These are phyloP conservation scores for Hypoxylon crocopeplum DNA, from an alignment of 495 filamentous ascomycete species.

Conservation along the genomic window DNA sequence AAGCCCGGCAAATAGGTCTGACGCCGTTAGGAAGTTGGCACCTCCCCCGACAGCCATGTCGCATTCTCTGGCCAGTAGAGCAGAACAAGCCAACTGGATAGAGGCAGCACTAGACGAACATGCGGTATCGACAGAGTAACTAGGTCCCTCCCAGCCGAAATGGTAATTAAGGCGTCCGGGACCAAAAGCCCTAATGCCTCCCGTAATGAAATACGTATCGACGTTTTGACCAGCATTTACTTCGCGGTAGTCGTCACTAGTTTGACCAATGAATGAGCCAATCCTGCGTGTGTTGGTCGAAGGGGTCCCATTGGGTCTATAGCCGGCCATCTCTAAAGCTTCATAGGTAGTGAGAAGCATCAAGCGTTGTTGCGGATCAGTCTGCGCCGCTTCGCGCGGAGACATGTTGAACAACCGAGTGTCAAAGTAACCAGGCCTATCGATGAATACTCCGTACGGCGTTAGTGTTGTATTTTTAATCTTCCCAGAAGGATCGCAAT, in stretches of 20 bases:
- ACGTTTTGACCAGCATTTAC: conserved; percentile 77
- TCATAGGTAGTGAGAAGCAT: conserved; percentile 47
- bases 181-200: conserved; percentile 75
- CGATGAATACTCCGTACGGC: conserved; percentile 59
- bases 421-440: conserved; percentile 69
- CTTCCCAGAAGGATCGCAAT: too few relatives aligned
- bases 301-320: conserved; percentile 57
- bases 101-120: conserved; percentile 48
- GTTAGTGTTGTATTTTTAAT: too few relatives aligned
- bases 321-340: conserved; percentile 52
- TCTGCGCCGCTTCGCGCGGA: conserved; percentile 49
- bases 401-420: conserved; percentile 54
- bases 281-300: conserved; percentile 57
- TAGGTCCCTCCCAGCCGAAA: conserved; percentile 47
- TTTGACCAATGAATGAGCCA: conserved; percentile 82
- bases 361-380: conserved; percentile 52
- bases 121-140: conserved; percentile 51
- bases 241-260: conserved; percentile 81
- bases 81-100: conserved; percentile 60
- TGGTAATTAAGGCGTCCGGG: conserved; percentile 53
- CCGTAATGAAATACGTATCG: conserved; percentile 82
- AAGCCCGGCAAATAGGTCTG: conserved; percentile 26
- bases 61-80: conserved; percentile 71
- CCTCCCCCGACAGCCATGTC: conserved; percentile 68
- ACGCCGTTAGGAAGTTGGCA: conserved; percentile 67